A percentile compares a stretch with the other conserved stretches of the same genome.
Evolutionary conservation across 768 basidiomycete genomes (phyloP).

Genomic region (Suillus bovinus): DNA sequence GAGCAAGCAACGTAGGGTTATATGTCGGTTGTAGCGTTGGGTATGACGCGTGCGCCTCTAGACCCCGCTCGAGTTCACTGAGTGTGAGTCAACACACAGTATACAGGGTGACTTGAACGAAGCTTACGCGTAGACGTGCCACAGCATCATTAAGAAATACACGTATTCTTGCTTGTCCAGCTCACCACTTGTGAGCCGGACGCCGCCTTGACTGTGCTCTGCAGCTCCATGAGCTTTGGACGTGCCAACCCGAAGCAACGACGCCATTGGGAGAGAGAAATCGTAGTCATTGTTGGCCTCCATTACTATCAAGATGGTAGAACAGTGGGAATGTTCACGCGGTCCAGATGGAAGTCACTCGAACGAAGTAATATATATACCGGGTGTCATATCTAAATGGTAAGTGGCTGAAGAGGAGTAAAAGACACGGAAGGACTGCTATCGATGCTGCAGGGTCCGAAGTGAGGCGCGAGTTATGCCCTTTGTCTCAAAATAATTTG

Average conservation of each 20-base stretch:
- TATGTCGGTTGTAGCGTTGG: conserved; percentile 66
- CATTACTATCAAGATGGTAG: not conserved
- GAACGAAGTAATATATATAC: conserved; percentile 3
- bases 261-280: conserved; percentile 33
- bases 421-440: not conserved
- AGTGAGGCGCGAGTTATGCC: not conserved
- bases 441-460: not conserved
- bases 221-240: conserved; percentile 54
- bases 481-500: not conserved
- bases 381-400: not conserved
- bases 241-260: conserved; percentile 42
- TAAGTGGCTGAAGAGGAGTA: not conserved
- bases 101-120: conserved; percentile 5
- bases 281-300: conserved; percentile 16
- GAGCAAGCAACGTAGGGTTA: conserved; percentile 66
- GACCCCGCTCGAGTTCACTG: conserved; percentile 56
- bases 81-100: not conserved
- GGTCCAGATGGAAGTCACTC: not conserved
- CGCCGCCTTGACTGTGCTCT: conserved; percentile 57
- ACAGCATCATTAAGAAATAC: conserved; percentile 73
- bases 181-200: conserved; percentile 56
- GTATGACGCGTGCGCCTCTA: conserved; percentile 61
- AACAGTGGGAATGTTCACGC: not conserved
- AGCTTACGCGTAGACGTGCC: conserved; percentile 76
- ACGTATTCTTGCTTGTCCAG: conserved; percentile 66